Percentiles rank a stretch among this genome's conserved stretches.
Conservation (phyloP, 116 monocot genomes). For the Trichopus zeylanicus region DNA sequence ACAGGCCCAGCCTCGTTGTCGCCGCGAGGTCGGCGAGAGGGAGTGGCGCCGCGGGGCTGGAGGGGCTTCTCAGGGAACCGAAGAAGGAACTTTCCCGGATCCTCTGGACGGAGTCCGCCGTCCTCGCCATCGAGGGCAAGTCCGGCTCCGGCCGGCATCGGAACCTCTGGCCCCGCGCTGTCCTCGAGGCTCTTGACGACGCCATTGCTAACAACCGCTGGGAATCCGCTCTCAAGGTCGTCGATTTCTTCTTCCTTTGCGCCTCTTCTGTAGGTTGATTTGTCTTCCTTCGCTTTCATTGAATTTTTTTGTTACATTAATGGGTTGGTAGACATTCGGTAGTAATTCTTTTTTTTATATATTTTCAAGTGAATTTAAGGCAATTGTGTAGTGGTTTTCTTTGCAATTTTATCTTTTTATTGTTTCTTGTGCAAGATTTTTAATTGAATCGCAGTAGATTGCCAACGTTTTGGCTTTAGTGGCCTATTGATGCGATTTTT, state of each 20-base stretch:
- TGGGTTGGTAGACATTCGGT: not conserved
- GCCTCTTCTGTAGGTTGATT: not conserved
- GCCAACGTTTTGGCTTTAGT: no score
- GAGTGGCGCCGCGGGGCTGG: not conserved
- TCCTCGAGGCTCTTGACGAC: slow-evolving; percentile 75
- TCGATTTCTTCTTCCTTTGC: not conserved
- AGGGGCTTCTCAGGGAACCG: slow-evolving; percentile 7
- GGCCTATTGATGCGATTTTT: no score
- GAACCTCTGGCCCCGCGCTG: slow-evolving; percentile 73
- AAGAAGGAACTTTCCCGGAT: slow-evolving; percentile 38
- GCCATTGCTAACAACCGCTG: slow-evolving; percentile 49
- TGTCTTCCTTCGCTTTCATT: not conserved
- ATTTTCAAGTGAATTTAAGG: not conserved
- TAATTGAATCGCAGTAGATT: no score
- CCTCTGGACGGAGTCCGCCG: slow-evolving; percentile 63
- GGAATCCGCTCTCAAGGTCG: slow-evolving; percentile 82
- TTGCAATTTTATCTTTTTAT: not conserved
- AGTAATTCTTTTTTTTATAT: not conserved
- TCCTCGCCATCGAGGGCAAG: slow-evolving; percentile 58
- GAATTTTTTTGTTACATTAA: not conserved
- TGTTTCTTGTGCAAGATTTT: no score
- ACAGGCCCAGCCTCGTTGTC: no score
- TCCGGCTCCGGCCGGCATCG: slow-evolving; percentile 23
- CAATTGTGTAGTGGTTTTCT: not conserved
- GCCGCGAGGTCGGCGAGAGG: not conserved